Evolutionary conservation across 192 early-diverging fungal genomes (phyloP).

Genomic region (Backusella mclennaniae): DNA sequence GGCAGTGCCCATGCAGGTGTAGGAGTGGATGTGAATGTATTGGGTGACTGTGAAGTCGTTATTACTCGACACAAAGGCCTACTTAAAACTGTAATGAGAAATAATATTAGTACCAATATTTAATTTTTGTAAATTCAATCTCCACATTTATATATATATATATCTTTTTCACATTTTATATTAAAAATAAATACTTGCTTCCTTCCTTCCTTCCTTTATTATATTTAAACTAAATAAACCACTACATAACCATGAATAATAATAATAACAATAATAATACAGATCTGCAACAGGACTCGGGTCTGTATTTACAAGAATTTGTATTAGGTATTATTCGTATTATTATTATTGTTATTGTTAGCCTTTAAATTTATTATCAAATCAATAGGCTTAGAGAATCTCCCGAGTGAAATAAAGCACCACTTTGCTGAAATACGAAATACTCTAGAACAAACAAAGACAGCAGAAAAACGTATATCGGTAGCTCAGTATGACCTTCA

Average conservation of each 20-base stretch:
- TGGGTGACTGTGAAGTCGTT: slow-evolving; percentile 20
- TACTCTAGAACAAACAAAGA: slow-evolving; percentile 24
- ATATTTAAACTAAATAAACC: background rate
- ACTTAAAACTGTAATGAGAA: background rate
- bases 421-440: slow-evolving; percentile 37
- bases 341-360: background rate
- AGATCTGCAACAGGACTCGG: slow-evolving; percentile 32
- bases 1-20: slow-evolving; percentile 1
- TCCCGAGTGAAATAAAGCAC: slow-evolving; percentile 38
- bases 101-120: background rate
- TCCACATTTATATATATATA: background rate
- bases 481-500: slow-evolving; percentile 22
- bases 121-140: background rate
- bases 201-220: background rate
- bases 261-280: background rate
- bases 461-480: slow-evolving; percentile 22
- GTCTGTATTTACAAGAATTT: slow-evolving; percentile 34
- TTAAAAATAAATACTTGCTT: background rate
- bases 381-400: slow-evolving; percentile 34
- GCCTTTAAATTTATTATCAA: background rate
- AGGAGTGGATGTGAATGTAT: slow-evolving; percentile 27
- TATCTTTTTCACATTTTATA: background rate
- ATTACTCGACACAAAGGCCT: slow-evolving; percentile 18
- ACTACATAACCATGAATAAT: background rate
- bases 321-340: slow-evolving; percentile 17